These are phyloP conservation scores for Oryza glaberrima DNA, from an alignment of 176 grass and related monocot genomes.

Conservation along the genomic window DNA sequence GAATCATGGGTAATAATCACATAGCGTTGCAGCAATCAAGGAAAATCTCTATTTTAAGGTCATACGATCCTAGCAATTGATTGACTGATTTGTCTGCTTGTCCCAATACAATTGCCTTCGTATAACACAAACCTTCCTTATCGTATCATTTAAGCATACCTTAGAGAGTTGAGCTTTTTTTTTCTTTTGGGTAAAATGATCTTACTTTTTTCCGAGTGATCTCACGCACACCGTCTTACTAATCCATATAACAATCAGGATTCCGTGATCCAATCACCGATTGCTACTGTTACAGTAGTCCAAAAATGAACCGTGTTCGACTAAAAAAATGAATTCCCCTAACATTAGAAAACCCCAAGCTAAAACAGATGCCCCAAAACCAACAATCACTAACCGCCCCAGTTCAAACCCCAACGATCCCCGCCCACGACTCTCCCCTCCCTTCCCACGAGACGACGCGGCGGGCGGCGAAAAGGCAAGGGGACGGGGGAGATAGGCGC, in stretches of 20 bases:
- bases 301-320: constrained; percentile 10
- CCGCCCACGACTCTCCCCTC: neutral
- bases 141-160: neutral
- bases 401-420: constrained; percentile 31
- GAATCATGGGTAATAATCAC: neutral
- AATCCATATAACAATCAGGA: neutral
- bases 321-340: neutral
- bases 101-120: constrained; percentile 1
- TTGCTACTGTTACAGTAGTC: constrained; percentile 19
- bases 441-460: neutral
- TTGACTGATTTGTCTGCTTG: neutral
- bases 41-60: neutral
- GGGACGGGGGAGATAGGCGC: too few species aligned
- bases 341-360: constrained; percentile 16
- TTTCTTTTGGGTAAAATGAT: neutral
- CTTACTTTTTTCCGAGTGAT: neutral
- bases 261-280: neutral
- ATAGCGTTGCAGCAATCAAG: constrained; percentile 24
- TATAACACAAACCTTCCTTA: too few species aligned
- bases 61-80: neutral
- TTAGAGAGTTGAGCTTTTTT: neutral
- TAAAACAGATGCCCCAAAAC: neutral
- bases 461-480: neutral
- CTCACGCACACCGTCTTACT: neutral
- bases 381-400: neutral